phyloP scores from a whole-genome alignment of 495 filamentous ascomycete species.

The Tuber magnatum region DNA sequence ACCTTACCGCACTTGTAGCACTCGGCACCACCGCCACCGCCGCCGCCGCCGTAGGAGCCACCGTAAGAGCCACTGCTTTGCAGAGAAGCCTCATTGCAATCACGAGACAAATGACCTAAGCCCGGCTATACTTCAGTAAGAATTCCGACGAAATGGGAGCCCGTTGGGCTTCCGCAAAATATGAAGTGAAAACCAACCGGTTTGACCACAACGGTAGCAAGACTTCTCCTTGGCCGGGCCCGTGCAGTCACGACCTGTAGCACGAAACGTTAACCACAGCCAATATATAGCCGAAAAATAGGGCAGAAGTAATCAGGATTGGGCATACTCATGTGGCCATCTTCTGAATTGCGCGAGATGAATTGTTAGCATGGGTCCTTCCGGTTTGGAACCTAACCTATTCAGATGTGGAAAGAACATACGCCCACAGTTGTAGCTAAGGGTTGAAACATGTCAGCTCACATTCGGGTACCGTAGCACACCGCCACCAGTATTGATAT shows the following conservation, averaged over 20 bases:
- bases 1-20: constrained; percentile 99
- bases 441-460: constrained; percentile 40
- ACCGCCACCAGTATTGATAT: not conserved
- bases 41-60: constrained; percentile 43
- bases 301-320: constrained; percentile 7
- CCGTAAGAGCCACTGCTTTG: too few relatives aligned
- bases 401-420: constrained; percentile 41
- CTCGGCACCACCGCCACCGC: constrained; percentile 55
- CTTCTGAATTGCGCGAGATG: constrained; percentile 45
- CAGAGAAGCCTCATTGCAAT: too few relatives aligned
- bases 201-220: constrained; percentile 86
- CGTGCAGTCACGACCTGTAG: constrained; percentile 78
- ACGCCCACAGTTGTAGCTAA: constrained; percentile 74
- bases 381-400: constrained; percentile 45
- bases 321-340: constrained; percentile 81
- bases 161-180: constrained; percentile 5
- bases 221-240: constrained; percentile 85
- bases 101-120: constrained; percentile 84
- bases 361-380: constrained; percentile 29
- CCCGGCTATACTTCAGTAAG: constrained; percentile 16
- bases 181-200: constrained; percentile 24
- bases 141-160: constrained; percentile 13
- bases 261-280: not conserved
- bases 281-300: constrained; percentile 12
- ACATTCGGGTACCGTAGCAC: constrained; percentile 12